phyloP scores from a whole-genome alignment of 192 early-diverging fungal genomes.

The Gryganskiella cystojenkinii region DNA sequence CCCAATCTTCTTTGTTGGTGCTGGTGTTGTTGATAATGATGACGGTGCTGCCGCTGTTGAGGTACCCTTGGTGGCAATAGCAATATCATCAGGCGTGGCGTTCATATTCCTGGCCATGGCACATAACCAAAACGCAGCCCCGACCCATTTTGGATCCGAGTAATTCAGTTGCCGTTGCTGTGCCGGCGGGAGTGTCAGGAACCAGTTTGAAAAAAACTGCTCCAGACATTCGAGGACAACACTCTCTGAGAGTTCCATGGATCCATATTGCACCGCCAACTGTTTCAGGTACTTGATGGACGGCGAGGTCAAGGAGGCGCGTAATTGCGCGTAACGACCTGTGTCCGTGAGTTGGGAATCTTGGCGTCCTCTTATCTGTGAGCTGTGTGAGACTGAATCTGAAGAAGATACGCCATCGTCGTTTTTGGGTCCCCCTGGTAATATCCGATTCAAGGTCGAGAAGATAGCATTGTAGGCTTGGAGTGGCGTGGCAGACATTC shows the following conservation, averaged over 20 bases:
- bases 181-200: constrained; percentile 23
- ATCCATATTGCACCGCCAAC: constrained; percentile 35
- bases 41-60: background rate
- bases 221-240: constrained; percentile 33
- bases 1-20: constrained; percentile 24
- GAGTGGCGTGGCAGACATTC: constrained; percentile 15
- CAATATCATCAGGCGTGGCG: background rate
- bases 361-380: too few species aligned
- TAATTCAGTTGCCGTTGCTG: constrained; percentile 28
- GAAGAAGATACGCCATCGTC: too few species aligned
- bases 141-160: constrained; percentile 43
- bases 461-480: too few species aligned
- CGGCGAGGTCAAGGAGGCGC: background rate
- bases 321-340: constrained; percentile 11
- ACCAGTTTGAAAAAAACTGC: constrained; percentile 33
- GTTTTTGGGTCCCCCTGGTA: background rate
- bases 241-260: constrained; percentile 33
- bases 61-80: background rate
- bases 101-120: constrained; percentile 36
- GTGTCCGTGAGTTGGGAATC: background rate
- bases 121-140: constrained; percentile 44
- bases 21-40: background rate
- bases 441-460: background rate
- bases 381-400: too few species aligned
- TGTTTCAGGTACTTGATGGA: constrained; percentile 22